Evolutionary conservation across 441 rosid genomes (phyloP).

Genomic region (Monsonia emarginata): DNA sequence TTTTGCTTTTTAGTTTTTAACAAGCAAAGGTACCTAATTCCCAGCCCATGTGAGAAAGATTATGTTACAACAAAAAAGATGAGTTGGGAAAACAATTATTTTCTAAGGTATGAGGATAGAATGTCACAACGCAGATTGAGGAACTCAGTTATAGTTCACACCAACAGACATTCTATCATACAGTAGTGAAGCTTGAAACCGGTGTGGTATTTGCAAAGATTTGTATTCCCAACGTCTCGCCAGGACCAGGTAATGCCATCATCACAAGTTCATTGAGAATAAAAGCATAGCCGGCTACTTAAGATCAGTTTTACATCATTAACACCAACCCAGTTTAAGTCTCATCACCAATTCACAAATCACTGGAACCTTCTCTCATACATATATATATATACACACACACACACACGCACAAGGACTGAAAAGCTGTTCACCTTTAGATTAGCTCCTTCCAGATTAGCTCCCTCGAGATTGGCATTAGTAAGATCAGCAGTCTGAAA

Average conservation of each 20-base stretch:
- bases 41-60: neutral
- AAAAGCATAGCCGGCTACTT: neutral
- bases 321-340: neutral
- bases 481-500: conserved; percentile 78
- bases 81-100: neutral
- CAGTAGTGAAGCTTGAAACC: neutral
- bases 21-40: neutral
- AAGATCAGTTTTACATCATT: neutral
- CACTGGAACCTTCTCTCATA: neutral
- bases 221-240: neutral
- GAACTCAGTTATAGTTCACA: neutral
- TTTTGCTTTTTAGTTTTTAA: no score
- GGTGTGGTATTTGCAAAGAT: neutral
- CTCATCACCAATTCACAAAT: neutral
- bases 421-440: conserved; percentile 42
- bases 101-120: neutral
- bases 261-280: neutral
- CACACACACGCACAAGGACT: no score
- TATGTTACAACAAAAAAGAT: neutral
- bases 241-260: neutral
- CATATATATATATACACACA: neutral
- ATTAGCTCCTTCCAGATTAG: conserved; percentile 88
- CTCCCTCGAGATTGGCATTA: conserved; percentile 86
- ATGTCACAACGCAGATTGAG: neutral
- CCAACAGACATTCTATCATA: neutral